Base-by-base conservation (phyloP, 192 early-diverging fungal genomes). In the Rhizophlyctis rosea region DNA sequence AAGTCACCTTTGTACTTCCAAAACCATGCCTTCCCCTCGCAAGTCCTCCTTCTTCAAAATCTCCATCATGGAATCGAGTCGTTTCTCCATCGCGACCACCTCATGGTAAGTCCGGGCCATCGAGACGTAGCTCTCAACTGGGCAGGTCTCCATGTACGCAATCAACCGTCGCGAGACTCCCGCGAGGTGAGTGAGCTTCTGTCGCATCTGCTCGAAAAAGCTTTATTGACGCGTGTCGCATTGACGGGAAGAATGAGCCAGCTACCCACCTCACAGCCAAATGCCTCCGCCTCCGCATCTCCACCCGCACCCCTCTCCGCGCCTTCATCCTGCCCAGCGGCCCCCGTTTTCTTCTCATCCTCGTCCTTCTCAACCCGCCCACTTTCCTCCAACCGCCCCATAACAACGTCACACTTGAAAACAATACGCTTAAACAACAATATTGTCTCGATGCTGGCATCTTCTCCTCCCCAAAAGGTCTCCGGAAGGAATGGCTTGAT, bases 401-500 rank as follows among this genome's bases (percentile, higher is more conserved):
- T 49, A 30, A 79, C 39, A 7, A 95, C 70, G 32, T 88, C 84
- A 2, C 87, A 69, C 73, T 98, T 98, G 76, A 90, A 92, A 18
- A 80, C 77, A 23, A 98, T 64, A 13, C 95, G 86, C 69, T 86
- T 82, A 63, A 96, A 86, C 32, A 93, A 62, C 32, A 98, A 67
- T 36, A 95, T 47, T 30, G 87, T 77, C 16, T 76, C 71, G 23
- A 95, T 84, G 2, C 90, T 80, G 57, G 88, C 89, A 57, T 89
- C 78, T 54, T 98, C 95, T 27, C 76, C 82, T 39, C 75, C 74
- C 72, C 89, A 90, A 69, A 95, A 96, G 11, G 87, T 77, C 47
- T 90, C 89, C 0, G 95, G 92, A 54, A 96, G 69, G 63, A 91
- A 98, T 13, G 89, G 83, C 80, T 90, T 72, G 16, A 81, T 18